phyloP scores from a whole-genome alignment of 768 basidiomycete genomes.

The Panaeolus papilionaceus region DNA sequence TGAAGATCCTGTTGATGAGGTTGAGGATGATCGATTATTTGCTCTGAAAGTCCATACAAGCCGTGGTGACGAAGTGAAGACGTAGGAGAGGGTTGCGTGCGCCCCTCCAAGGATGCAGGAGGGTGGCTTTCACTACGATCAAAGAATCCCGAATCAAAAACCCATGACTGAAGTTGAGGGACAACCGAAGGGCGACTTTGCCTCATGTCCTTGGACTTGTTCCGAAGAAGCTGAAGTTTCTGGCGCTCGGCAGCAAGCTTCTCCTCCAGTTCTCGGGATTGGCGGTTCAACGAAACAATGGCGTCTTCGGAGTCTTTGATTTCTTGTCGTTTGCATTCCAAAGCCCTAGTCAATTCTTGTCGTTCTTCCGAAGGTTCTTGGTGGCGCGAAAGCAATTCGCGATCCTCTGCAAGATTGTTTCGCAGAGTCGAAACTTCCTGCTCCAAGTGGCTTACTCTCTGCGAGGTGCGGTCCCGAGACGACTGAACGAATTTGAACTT shows the following conservation, averaged over 20 bases:
- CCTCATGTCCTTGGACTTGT: slow-evolving; percentile 58
- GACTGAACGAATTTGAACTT: slow-evolving; percentile 74
- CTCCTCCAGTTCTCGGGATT: slow-evolving; percentile 78
- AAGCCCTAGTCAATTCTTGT: slow-evolving; percentile 53
- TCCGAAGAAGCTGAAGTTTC: slow-evolving; percentile 61
- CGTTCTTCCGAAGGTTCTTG: slow-evolving; percentile 54
- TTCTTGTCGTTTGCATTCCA: slow-evolving; percentile 66
- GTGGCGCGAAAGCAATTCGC: slow-evolving; percentile 53
- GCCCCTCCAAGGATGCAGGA: slow-evolving; percentile 11
- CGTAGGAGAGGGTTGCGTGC: background rate
- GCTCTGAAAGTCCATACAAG: background rate
- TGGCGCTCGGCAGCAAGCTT: slow-evolving; percentile 68
- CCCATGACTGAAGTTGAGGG: background rate
- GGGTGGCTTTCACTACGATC: slow-evolving; percentile 22
- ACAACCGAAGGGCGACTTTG: slow-evolving; percentile 33
- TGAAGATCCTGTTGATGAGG: background rate
- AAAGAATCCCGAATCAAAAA: background rate
- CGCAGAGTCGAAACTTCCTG: slow-evolving; percentile 64
- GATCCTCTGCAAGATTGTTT: slow-evolving; percentile 61
- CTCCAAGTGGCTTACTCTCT: slow-evolving; percentile 63
- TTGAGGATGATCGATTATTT: background rate
- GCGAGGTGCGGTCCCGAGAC: slow-evolving; percentile 65
- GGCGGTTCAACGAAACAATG: slow-evolving; percentile 62
- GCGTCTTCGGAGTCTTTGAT: slow-evolving; percentile 72
- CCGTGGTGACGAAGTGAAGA: background rate